Evolutionary conservation across 2,329 filamentous ascomycete species (phyloP).

Genomic region (Penicillium freii): DNA sequence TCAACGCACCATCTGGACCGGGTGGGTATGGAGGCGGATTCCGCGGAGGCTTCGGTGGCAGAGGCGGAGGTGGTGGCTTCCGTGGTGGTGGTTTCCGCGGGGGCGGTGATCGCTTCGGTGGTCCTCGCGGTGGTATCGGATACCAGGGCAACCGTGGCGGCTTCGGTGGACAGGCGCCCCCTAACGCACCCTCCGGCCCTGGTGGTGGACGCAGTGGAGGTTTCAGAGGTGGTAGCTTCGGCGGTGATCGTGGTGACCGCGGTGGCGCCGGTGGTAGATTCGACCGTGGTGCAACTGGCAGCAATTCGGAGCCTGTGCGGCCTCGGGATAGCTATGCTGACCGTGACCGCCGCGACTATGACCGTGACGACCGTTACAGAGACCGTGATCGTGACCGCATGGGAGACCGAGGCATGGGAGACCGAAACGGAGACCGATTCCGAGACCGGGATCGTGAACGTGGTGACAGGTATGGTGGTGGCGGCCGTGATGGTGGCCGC

Average conservation of each 20-base stretch:
- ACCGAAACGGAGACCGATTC: conserved; percentile 36
- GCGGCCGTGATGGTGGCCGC: conserved; percentile 33
- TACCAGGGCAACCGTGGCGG: conserved; percentile 58
- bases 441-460: conserved; percentile 50
- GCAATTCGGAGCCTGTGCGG: conserved; percentile 81
- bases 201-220: conserved; percentile 55
- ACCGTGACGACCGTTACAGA: conserved; percentile 48
- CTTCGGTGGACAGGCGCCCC: conserved; percentile 49
- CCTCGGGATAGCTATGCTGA: conserved; percentile 60
- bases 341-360: conserved; percentile 48
- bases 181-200: conserved; percentile 53
- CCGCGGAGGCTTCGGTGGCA: conserved; percentile 53
- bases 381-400: conserved; percentile 46
- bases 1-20: conserved; percentile 55
- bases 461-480: conserved; percentile 44
- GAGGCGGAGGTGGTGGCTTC: conserved; percentile 43
- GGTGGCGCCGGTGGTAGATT: conserved; percentile 45
- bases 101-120: conserved; percentile 52
- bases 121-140: conserved; percentile 53
- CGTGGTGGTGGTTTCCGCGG: conserved; percentile 46
- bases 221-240: conserved; percentile 49
- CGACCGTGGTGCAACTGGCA: conserved; percentile 63
- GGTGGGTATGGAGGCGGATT: conserved; percentile 55
- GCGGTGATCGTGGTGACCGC: conserved; percentile 38
- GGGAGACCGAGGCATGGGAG: conserved; percentile 41